Base-by-base conservation (phyloP, 75 land plant genomes). In the Pinus albicaulis region DNA sequence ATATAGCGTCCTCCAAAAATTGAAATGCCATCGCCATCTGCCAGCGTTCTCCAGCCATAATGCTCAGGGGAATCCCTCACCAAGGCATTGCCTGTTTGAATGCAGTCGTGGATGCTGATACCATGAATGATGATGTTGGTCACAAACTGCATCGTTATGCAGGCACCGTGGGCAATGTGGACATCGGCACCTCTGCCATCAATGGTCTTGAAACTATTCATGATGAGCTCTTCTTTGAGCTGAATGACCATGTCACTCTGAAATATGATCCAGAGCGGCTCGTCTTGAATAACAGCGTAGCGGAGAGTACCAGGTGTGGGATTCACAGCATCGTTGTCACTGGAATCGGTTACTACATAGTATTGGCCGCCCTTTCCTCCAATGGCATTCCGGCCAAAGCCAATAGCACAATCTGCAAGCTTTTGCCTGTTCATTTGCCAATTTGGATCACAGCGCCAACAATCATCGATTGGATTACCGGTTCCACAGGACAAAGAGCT, bases 241-340 rank as follows among this genome's bases (percentile, higher is more conserved):
- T 44, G 78, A 61, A 93, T 90, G 57, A 28, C 62, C 96, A 93
- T 93, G 77, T 87, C 76, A 2, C 73, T 70, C 28, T 72, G 28
- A 81, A 93, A 93, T 22, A 87, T 87, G 80, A 93, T 93, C 96
- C 94, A 93, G 52, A 85, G 77, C 58, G 59, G 59, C 5, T 57
- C 22, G 6, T 57, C 5, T 57, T 57, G 59, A n/a, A 57, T 57
- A n/a, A 57, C 19, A 3, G n/a, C 59, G 22, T 57, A 57, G 22
- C 22, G 22, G 7, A 57, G 59, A 57, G 59, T 57, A n/a, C 59
- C 59, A 2, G 53, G 53, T 48, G 11, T 48, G 12, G 53, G 53
- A 48, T 8, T 48, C 11, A 48, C 53, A 48, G 78, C 61, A 58
- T 92, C 94, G 48, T 90, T 73, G 85, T 92, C 93, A 56, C 85